A percentile compares a stretch with the other conserved stretches of the same genome.
Evolutionary conservation across 768 basidiomycete genomes (phyloP).

Genomic region (Trametes coccinea): DNA sequence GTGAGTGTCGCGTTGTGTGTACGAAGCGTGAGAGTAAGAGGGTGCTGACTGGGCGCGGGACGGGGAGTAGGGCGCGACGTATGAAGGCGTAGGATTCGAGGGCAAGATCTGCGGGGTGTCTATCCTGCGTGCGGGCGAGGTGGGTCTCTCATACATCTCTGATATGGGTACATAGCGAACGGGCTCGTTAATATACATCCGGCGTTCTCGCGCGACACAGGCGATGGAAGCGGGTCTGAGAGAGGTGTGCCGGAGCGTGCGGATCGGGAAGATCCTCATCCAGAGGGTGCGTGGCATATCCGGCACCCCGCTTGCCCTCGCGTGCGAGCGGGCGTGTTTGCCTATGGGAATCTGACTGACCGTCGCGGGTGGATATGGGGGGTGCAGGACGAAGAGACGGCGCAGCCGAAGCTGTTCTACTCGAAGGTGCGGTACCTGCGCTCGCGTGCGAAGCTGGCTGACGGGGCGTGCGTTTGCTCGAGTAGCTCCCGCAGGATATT

Average conservation of each 20-base stretch:
- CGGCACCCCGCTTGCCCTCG: too few relatives aligned
- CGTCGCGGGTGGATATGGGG: not conserved
- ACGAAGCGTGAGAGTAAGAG: not conserved
- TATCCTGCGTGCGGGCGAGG: constrained; percentile 92
- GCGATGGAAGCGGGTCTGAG: constrained; percentile 98
- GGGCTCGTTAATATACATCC: not conserved
- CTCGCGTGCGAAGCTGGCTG: not conserved
- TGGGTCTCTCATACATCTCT: constrained; percentile 31
- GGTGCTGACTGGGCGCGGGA: not conserved
- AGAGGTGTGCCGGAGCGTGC: constrained; percentile 90
- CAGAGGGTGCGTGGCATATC: constrained; percentile 64
- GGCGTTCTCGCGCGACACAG: constrained; percentile 37
- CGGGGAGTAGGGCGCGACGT: constrained; percentile 61
- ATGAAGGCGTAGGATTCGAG: constrained; percentile 92
- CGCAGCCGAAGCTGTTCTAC: constrained; percentile 90
- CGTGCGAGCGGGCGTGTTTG: too few relatives aligned
- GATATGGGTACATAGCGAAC: not conserved
- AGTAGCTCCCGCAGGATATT: constrained; percentile 90
- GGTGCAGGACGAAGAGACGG: constrained; percentile 88
- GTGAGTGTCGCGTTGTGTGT: constrained; percentile 37
- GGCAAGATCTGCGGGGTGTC: constrained; percentile 97
- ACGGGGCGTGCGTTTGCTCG: not conserved
- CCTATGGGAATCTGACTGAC: too few relatives aligned
- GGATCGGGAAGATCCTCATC: constrained; percentile 98
- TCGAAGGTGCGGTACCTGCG: constrained; percentile 55